Conservation (phyloP, 768 basidiomycete species). For the Lactarius sanguifluus region DNA sequence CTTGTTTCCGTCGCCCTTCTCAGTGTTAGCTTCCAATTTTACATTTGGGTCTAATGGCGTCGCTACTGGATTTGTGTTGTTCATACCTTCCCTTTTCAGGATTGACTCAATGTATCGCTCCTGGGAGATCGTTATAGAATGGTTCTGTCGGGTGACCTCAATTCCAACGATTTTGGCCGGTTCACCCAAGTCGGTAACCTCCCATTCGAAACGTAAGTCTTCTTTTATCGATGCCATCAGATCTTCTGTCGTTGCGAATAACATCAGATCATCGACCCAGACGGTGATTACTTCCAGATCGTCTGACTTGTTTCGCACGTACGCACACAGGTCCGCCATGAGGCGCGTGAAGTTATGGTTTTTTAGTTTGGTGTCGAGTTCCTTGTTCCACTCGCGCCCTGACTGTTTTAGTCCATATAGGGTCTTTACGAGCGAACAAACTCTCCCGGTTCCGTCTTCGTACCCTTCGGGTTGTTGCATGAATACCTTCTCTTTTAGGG, state of each 20-base stretch:
- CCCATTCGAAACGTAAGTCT: neutral
- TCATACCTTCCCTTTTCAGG: neutral
- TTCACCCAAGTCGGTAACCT: neutral
- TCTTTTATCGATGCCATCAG: too few relatives aligned
- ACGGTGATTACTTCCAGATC: neutral
- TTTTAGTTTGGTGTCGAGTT: neutral
- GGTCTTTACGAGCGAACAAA: neutral
- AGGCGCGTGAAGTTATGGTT: neutral
- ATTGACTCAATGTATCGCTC: neutral
- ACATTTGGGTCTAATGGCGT: neutral
- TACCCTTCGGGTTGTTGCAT: neutral
- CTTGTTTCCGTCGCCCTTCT: too few relatives aligned
- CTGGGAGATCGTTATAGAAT: neutral
- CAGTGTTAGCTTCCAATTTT: neutral
- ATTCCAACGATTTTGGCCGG: neutral
- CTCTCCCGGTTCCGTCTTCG: neutral
- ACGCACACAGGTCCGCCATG: neutral
- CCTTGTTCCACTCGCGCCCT: neutral
- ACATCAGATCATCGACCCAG: neutral
- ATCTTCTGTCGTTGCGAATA: neutral
- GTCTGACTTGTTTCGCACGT: accelerated
- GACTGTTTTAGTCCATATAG: neutral
- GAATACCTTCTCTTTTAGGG: neutral
- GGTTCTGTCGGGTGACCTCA: neutral
- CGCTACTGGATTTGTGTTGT: neutral